Evolutionary conservation across 768 basidiomycete genomes (phyloP).

Genomic region (Cubamyces lactineus): DNA sequence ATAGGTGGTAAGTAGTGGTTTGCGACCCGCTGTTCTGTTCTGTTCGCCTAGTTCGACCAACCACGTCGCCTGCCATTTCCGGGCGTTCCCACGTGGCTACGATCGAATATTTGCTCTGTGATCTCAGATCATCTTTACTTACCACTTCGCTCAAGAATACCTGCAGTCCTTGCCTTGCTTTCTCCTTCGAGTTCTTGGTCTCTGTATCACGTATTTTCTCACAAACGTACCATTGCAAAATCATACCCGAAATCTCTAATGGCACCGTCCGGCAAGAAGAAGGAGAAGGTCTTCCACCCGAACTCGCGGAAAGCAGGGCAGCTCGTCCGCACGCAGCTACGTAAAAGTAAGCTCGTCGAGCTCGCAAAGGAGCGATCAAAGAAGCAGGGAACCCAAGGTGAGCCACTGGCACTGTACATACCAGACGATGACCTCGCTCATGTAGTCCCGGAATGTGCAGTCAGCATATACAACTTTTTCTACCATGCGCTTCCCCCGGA

Average conservation of each 20-base stretch:
- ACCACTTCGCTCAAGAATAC: too few relatives aligned
- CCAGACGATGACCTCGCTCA: too few relatives aligned
- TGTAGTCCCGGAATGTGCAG: slow-evolving; percentile 39
- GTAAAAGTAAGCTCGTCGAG: slow-evolving; percentile 68
- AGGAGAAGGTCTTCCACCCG: slow-evolving; percentile 83
- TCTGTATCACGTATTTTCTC: not conserved
- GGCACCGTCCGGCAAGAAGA: slow-evolving; percentile 46
- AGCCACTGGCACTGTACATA: slow-evolving; percentile 12
- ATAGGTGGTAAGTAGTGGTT: not conserved
- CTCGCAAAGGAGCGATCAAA: slow-evolving; percentile 57
- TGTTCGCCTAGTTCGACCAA: not conserved
- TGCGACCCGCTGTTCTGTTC: not conserved
- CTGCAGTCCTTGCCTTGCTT: too few relatives aligned
- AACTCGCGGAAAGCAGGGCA: slow-evolving; percentile 84
- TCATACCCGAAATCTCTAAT: slow-evolving; percentile 8
- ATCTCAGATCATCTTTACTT: too few relatives aligned
- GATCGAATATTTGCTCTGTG: not conserved
- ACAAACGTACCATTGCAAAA: not conserved
- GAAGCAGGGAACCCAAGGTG: slow-evolving; percentile 60
- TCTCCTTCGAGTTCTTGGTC: too few relatives aligned
- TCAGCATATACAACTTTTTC: slow-evolving; percentile 76
- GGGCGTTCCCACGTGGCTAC: slow-evolving; percentile 5
- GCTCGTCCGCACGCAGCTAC: slow-evolving; percentile 63
- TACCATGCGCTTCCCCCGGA: slow-evolving; percentile 69
- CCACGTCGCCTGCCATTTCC: not conserved